phyloP scores from a whole-genome alignment of 257 asterid species.

The Solanum medicagineum region DNA sequence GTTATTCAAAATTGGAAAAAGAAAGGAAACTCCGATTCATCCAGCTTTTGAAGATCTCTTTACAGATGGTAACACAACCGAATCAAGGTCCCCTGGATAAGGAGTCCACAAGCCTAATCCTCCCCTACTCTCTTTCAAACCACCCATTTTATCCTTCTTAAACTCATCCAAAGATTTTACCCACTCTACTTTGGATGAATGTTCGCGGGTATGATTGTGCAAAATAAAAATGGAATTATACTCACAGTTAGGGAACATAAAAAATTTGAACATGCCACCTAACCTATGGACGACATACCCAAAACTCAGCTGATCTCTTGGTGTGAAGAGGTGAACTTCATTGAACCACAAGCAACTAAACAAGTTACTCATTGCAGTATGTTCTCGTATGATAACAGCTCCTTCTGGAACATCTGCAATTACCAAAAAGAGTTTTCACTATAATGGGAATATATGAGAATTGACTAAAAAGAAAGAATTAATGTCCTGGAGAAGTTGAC shows the following conservation, averaged over 20 bases:
- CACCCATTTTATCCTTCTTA: constrained; percentile 42
- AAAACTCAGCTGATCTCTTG: constrained; percentile 95
- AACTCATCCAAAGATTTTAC: constrained; percentile 67
- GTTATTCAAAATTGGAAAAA: neutral
- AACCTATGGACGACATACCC: constrained; percentile 84
- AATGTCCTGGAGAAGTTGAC: neutral
- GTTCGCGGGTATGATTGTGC: constrained; percentile 89
- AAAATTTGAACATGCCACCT: constrained; percentile 44
- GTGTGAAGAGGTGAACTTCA: constrained; percentile 89
- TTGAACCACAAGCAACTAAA: constrained; percentile 98
- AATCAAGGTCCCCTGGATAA: constrained; percentile 69
- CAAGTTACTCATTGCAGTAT: constrained; percentile 61
- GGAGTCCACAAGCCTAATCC: constrained; percentile 94
- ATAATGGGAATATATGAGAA: neutral
- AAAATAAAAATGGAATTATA: constrained; percentile 68
- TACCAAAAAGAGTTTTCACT: neutral
- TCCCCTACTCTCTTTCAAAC: constrained; percentile 83
- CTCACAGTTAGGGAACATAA: constrained; percentile 94
- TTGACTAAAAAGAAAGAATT: neutral
- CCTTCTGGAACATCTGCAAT: constrained; percentile 97
- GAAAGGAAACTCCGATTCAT: constrained; percentile 6
- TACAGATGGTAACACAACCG: constrained; percentile 67
- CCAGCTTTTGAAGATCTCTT: constrained; percentile 91
- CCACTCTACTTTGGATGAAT: constrained; percentile 94
- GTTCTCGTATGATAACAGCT: constrained; percentile 87